Conservation (phyloP, 768 basidiomycete species). For the Phylloporus arenicola region DNA sequence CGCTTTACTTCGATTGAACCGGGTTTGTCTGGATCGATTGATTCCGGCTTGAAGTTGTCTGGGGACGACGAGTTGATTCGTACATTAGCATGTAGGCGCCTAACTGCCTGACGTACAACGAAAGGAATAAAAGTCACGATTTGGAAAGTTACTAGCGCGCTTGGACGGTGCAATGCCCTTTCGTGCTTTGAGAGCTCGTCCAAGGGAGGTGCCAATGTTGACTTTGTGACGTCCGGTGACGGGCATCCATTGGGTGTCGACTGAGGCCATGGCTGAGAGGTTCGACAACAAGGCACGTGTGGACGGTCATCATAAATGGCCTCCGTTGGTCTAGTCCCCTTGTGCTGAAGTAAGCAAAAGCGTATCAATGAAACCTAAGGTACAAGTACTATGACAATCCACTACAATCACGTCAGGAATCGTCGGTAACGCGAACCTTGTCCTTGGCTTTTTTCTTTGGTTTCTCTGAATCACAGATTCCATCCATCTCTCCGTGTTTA, state of each 20-base stretch:
- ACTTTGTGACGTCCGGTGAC: conserved; percentile 53
- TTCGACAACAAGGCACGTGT: conserved; percentile 19
- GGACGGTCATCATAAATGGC: conserved; percentile 15
- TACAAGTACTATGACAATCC: background rate
- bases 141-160: conserved; percentile 42
- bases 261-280: conserved; percentile 38
- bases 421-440: conserved; percentile 17
- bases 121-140: conserved; percentile 72
- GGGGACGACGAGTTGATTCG: conserved; percentile 1
- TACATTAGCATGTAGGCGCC: background rate
- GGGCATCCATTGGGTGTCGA: conserved; percentile 51
- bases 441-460: conserved; percentile 37
- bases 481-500: conserved; percentile 39
- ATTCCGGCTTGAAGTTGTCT: conserved; percentile 77
- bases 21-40: conserved; percentile 59
- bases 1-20: conserved; percentile 61
- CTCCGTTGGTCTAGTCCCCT: conserved; percentile 8
- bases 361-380: background rate
- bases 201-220: conserved; percentile 56
- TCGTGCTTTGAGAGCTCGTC: conserved; percentile 63
- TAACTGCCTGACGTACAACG: conserved; percentile 48
- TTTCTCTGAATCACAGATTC: conserved; percentile 33
- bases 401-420: conserved; percentile 2
- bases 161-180: conserved; percentile 45
- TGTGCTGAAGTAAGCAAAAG: conserved; percentile 25